phyloP scores from a whole-genome alignment of 768 basidiomycete species.

The Suillus fuscotomentosus region DNA sequence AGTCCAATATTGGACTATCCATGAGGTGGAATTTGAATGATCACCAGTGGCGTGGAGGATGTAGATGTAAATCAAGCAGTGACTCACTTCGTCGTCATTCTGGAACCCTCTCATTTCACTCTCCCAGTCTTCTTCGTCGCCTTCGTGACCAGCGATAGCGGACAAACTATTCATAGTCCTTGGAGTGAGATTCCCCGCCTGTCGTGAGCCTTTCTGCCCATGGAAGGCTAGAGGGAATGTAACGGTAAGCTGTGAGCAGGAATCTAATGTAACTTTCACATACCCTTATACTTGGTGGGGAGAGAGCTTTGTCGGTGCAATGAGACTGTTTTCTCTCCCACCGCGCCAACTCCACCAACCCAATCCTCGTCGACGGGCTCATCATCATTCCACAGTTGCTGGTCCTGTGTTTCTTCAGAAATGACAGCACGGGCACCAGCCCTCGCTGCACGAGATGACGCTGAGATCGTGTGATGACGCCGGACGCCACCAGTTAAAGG shows the following conservation, averaged over 20 bases:
- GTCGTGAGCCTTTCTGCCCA: constrained; percentile 42
- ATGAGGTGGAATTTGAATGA: neutral
- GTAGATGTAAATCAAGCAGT: constrained; percentile 7
- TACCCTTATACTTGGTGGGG: constrained; percentile 78
- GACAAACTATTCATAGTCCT: constrained; percentile 80
- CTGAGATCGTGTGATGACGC: constrained; percentile 81
- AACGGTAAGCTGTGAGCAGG: constrained; percentile 4
- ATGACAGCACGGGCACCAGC: constrained; percentile 60
- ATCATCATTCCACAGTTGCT: constrained; percentile 67
- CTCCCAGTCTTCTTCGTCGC: constrained; percentile 89
- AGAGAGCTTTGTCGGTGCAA: constrained; percentile 81
- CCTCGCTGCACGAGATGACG: constrained; percentile 64
- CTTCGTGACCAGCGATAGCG: constrained; percentile 83
- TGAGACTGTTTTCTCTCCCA: constrained; percentile 71
- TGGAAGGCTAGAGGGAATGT: constrained; percentile 45
- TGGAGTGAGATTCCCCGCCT: constrained; percentile 63
- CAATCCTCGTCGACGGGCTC: constrained; percentile 79
- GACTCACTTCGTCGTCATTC: constrained; percentile 65
- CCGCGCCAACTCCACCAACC: constrained; percentile 79
- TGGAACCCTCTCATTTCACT: constrained; percentile 55
- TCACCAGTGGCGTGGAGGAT: constrained; percentile 1
- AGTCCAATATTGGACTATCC: constrained; percentile 8
- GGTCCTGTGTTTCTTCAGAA: constrained; percentile 63
- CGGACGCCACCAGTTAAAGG: constrained; percentile 51
- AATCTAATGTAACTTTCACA: constrained; percentile 20